Evolutionary conservation across 768 basidiomycete species (phyloP).

Genomic region (Lactarius quietus): DNA sequence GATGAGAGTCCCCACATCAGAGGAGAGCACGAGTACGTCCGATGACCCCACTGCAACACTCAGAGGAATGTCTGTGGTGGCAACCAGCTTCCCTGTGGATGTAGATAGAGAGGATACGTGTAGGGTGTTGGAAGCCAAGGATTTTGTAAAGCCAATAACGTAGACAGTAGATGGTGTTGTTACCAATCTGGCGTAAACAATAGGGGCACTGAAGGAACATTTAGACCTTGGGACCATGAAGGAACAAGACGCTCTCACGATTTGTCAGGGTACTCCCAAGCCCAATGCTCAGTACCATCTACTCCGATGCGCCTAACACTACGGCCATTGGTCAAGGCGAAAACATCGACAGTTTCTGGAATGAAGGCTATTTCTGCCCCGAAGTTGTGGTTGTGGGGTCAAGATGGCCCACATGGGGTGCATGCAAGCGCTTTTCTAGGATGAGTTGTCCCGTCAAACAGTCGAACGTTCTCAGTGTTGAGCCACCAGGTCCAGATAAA

Average conservation of each 20-base stretch:
- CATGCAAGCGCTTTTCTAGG: conserved; percentile 61
- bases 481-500: conserved; percentile 72
- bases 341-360: conserved; percentile 37
- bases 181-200: conserved; percentile 61
- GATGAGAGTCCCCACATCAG: conserved; percentile 20
- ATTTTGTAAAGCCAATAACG: conserved; percentile 44
- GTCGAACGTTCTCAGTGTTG: conserved; percentile 67
- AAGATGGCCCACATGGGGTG: conserved; percentile 39
- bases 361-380: conserved; percentile 52
- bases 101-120: conserved; percentile 61
- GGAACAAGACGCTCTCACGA: conserved; percentile 43
- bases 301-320: conserved; percentile 49
- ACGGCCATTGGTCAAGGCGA: conserved; percentile 59
- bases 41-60: conserved; percentile 36
- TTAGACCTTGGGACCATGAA: neutral
- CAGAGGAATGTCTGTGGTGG: conserved; percentile 52
- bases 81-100: conserved; percentile 48
- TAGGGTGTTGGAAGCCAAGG: conserved; percentile 54
- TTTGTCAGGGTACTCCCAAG: conserved; percentile 66
- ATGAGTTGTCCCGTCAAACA: conserved; percentile 57
- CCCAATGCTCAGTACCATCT: conserved; percentile 61
- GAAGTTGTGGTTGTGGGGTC: conserved; percentile 57
- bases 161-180: conserved; percentile 54
- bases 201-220: conserved; percentile 49
- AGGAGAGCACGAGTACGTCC: conserved; percentile 37